A percentile compares a stretch with the other conserved stretches of the same genome.
Conservation (phyloP, 148 eudicot species). For the Vaccinium macrocarpon region DNA sequence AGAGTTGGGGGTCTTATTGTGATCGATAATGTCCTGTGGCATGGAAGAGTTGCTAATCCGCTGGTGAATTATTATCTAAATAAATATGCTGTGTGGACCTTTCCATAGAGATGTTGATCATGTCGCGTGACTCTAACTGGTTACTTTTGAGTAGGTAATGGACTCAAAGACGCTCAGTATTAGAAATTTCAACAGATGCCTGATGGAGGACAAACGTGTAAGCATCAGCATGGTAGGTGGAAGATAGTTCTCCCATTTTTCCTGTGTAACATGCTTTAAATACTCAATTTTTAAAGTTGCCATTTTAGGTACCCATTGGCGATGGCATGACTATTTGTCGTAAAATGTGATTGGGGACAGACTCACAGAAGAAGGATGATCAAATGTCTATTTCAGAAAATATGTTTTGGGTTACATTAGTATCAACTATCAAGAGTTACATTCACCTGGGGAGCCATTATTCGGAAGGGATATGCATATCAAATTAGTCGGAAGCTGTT, state of each 20-base stretch:
- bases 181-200: conserved; percentile 60
- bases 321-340: conserved; percentile 98
- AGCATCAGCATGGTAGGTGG: conserved; percentile 68
- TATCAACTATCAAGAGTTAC: background rate
- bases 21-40: conserved; percentile 95
- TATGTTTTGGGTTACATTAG: background rate
- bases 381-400: background rate
- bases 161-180: conserved; percentile 72
- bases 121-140: background rate
- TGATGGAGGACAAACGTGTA: conserved; percentile 74
- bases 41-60: conserved; percentile 88
- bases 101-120: background rate
- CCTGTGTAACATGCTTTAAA: background rate
- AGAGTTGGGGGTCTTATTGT: conserved; percentile 87
- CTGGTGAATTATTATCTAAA: conserved; percentile 33
- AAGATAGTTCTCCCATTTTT: background rate
- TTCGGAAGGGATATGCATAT: background rate
- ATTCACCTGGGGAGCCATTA: background rate
- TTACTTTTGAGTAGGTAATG: conserved; percentile 38
- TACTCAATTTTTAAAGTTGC: background rate
- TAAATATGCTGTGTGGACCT: conserved; percentile 9
- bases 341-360: conserved; percentile 38
- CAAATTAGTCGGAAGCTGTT: no score
- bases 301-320: conserved; percentile 73
- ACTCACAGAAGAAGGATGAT: background rate